Percentiles rank a stretch among this genome's conserved stretches.
phyloP scores from a whole-genome alignment of 2,329 filamentous ascomycete species.

The Fusarium verticillioides region DNA sequence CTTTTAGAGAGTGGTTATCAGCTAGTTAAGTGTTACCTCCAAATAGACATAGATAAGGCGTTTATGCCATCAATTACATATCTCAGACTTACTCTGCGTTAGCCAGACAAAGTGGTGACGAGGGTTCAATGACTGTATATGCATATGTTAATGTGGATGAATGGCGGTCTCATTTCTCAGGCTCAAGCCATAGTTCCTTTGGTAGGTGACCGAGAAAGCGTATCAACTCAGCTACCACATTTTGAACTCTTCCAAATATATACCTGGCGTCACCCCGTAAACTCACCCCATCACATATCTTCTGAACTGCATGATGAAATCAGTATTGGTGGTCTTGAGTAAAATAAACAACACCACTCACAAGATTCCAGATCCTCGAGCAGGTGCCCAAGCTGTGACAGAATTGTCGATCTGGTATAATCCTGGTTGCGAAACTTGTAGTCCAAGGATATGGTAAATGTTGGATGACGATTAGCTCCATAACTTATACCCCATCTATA shows the following conservation, averaged over 20 bases:
- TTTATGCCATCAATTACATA: neutral
- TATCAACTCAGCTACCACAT: constrained; percentile 13
- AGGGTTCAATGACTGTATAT: neutral
- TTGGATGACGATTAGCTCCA: constrained; percentile 6
- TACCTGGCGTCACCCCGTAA: constrained; percentile 4
- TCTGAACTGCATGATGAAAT: constrained; percentile 5
- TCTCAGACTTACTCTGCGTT: neutral
- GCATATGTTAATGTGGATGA: neutral
- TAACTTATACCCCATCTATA: constrained; percentile 18
- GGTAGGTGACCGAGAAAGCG: constrained; percentile 21
- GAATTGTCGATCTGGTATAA: neutral
- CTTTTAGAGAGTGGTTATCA: neutral
- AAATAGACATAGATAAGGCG: neutral
- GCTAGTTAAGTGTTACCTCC: neutral
- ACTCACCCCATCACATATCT: neutral
- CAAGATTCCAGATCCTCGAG: constrained; percentile 17
- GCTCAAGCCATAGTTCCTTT: constrained; percentile 32
- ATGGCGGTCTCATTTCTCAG: neutral
- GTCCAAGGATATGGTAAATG: constrained; percentile 24
- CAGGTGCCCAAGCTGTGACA: constrained; percentile 17
- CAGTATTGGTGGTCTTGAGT: neutral
- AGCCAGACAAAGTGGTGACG: neutral
- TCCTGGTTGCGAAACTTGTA: constrained; percentile 28
- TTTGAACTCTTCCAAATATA: constrained; percentile 7
- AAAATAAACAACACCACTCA: neutral